A percentile compares a stretch with the other conserved stretches of the same genome.
Evolutionary conservation across 2,329 filamentous ascomycete genomes (phyloP).

Genomic region (Zymoseptoria ardabiliae): DNA sequence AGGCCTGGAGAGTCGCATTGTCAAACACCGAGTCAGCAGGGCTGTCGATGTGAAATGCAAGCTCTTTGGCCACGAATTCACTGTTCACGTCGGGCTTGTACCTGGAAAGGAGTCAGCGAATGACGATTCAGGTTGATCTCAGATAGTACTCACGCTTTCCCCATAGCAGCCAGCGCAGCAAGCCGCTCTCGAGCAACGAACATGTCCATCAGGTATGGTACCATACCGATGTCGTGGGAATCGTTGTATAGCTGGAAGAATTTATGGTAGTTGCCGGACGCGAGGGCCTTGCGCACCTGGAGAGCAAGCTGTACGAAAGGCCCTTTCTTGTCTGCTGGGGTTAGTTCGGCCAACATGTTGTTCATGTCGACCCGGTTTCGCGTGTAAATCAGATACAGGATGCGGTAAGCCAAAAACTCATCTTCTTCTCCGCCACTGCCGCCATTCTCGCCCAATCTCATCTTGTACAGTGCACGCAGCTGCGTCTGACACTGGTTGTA

Average conservation of each 20-base stretch:
- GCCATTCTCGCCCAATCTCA: slow-evolving; percentile 72
- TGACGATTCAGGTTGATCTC: not conserved
- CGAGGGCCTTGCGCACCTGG: slow-evolving; percentile 81
- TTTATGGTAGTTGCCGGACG: slow-evolving; percentile 91
- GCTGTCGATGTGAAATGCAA: slow-evolving; percentile 87
- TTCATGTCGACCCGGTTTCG: slow-evolving; percentile 97
- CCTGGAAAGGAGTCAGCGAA: slow-evolving; percentile 51
- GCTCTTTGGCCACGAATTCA: slow-evolving; percentile 88
- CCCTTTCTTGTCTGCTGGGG: slow-evolving; percentile 86
- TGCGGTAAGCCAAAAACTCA: slow-evolving; percentile 99
- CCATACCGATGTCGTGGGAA: slow-evolving; percentile 66
- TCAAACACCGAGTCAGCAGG: slow-evolving; percentile 41
- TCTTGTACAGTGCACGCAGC: slow-evolving; percentile 80
- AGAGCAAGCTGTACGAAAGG: slow-evolving; percentile 81
- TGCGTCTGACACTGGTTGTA: slow-evolving; percentile 99
- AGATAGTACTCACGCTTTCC: slow-evolving; percentile 72
- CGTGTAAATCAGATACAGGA: slow-evolving; percentile 98
- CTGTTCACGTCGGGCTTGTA: slow-evolving; percentile 88
- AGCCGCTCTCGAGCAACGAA: slow-evolving; percentile 92
- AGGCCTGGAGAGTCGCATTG: slow-evolving; percentile 33
- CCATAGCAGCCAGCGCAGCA: slow-evolving; percentile 82
- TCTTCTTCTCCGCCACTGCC: slow-evolving; percentile 67
- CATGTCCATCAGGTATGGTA: slow-evolving; percentile 98
- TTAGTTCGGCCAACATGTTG: slow-evolving; percentile 98
- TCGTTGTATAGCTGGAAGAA: slow-evolving; percentile 96